Percentiles rank a stretch among this genome's conserved stretches.
phyloP scores from a whole-genome alignment of 805 yeast genomes.

The Tetrapisispora arboricola region DNA sequence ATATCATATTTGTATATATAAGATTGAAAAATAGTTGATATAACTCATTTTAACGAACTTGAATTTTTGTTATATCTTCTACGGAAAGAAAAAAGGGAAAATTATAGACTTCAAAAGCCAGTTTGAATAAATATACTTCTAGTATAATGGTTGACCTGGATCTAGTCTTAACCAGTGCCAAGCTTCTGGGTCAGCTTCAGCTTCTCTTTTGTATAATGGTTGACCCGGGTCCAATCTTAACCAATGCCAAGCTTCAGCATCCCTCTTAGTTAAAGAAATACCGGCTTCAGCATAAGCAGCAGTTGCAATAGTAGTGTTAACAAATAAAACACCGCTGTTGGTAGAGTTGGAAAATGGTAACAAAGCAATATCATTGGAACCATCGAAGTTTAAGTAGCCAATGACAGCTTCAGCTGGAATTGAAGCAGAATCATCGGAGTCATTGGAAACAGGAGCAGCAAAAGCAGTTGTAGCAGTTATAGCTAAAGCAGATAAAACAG shows the following conservation, averaged over 20 bases:
- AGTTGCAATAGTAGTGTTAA: constrained; percentile 25
- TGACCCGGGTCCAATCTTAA: constrained; percentile 18
- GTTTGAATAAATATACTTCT: not conserved
- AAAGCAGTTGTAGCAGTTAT: constrained; percentile 8
- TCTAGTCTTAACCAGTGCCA: constrained; percentile 17
- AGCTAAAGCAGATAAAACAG: constrained; percentile 9
- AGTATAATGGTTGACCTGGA: constrained; percentile 21
- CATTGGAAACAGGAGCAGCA: constrained; percentile 20
- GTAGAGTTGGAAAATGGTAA: constrained; percentile 24
- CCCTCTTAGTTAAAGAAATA: constrained; percentile 17
- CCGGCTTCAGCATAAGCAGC: constrained; percentile 13
- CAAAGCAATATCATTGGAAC: constrained; percentile 20
- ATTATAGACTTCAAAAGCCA: not conserved
- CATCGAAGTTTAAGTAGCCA: constrained; percentile 23
- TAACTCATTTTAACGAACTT: not conserved
- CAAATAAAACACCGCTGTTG: constrained; percentile 21
- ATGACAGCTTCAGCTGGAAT: constrained; percentile 27
- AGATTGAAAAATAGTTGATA: not conserved
- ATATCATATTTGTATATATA: not conserved
- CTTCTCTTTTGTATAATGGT: constrained; percentile 14
- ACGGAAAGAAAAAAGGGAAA: not conserved
- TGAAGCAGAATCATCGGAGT: constrained; percentile 4
- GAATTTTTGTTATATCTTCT: not conserved
- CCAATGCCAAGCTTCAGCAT: constrained; percentile 25
- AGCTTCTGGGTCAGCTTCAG: constrained; percentile 16